Evolutionary conservation across 768 basidiomycete species (phyloP).

Genomic region (Exidia glandulosa): DNA sequence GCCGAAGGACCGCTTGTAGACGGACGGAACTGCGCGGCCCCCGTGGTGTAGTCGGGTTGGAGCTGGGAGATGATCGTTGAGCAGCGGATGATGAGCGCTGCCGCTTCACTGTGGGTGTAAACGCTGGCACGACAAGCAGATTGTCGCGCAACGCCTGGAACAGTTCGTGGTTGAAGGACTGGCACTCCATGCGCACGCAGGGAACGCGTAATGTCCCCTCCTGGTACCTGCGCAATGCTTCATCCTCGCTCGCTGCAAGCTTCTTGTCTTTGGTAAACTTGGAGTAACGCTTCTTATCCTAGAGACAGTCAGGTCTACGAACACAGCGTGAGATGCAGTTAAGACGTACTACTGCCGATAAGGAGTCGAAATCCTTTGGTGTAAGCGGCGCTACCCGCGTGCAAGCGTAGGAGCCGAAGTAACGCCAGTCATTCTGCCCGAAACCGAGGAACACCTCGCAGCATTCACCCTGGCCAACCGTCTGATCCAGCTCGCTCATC

Average conservation of each 20-base stretch:
- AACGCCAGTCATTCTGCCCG: not conserved
- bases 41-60: too few species aligned
- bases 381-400: not conserved
- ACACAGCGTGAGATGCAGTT: not conserved
- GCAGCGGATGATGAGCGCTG: too few species aligned
- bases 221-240: not conserved
- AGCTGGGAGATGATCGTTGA: too few species aligned
- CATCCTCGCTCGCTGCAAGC: not conserved
- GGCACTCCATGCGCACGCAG: not conserved
- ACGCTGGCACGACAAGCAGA: not conserved
- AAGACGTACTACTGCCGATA: not conserved
- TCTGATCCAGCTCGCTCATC: not conserved
- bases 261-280: not conserved
- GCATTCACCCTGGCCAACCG: not conserved
- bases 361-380: not conserved
- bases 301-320: not conserved
- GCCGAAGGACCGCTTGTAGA: too few species aligned
- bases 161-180: not conserved
- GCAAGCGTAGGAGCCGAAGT: not conserved
- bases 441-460: not conserved
- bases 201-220: not conserved
- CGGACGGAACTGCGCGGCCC: too few species aligned
- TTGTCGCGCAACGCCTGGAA: not conserved
- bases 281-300: not conserved
- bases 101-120: not conserved